phyloP scores from a whole-genome alignment of 805 yeast species.

The Hanseniaspora pseudoguilliermondii region DNA sequence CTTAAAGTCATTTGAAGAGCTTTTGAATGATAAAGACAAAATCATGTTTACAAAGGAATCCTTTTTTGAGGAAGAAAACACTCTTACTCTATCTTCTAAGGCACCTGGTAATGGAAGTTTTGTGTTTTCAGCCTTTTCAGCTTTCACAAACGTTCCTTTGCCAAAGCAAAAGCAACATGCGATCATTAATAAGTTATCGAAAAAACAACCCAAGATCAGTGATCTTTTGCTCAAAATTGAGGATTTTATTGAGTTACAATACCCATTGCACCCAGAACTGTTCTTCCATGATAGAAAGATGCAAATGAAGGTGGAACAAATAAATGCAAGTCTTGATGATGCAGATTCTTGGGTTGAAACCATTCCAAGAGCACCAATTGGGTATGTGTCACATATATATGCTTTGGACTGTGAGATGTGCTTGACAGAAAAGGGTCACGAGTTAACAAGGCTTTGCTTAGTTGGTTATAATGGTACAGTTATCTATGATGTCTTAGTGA shows the following conservation, averaged over 20 bases:
- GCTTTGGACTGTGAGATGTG: constrained; percentile 96
- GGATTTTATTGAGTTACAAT: constrained; percentile 38
- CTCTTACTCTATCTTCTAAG: constrained; percentile 29
- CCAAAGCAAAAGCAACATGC: constrained; percentile 42
- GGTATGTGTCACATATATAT: constrained; percentile 49
- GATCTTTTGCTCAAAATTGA: constrained; percentile 42
- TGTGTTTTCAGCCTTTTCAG: constrained; percentile 40
- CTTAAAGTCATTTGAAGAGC: constrained; percentile 5
- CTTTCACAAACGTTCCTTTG: constrained; percentile 45
- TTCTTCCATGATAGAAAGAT: constrained; percentile 15
- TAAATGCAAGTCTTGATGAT: constrained; percentile 9
- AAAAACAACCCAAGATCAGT: constrained; percentile 31
- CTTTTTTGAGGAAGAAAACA: constrained; percentile 12
- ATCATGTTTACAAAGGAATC: neutral
- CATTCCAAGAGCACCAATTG: constrained; percentile 27
- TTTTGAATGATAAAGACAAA: constrained; percentile 5
- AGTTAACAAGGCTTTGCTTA: constrained; percentile 64
- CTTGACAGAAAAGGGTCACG: constrained; percentile 45
- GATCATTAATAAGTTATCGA: constrained; percentile 23
- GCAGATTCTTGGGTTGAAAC: constrained; percentile 14
- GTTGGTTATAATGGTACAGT: constrained; percentile 50
- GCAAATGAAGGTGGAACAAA: constrained; percentile 15
- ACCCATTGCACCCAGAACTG: constrained; percentile 46
- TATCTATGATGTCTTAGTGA: constrained; percentile 60
- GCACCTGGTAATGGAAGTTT: constrained; percentile 58